Percentiles rank a stretch among this genome's conserved stretches.
Conservation (phyloP, 2,329 filamentous ascomycete species). For the Hymenoscyphus salicellus region DNA sequence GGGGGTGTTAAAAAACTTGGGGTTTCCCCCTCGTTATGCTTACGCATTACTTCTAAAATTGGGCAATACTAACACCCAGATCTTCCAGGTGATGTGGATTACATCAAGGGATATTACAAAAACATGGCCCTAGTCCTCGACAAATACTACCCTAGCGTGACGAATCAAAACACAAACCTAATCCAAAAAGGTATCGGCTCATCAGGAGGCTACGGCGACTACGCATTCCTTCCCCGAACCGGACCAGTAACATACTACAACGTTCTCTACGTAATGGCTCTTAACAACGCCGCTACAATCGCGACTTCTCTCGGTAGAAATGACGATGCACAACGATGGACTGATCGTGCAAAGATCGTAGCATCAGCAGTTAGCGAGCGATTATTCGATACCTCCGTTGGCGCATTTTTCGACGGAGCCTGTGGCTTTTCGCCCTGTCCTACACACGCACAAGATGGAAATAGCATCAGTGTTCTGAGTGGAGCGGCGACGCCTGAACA, state of each 20-base stretch:
- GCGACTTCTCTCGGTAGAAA: conserved; percentile 36
- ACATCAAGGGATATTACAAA: conserved; percentile 42
- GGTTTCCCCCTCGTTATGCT: too few species aligned
- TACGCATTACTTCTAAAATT: too few species aligned
- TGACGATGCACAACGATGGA: conserved; percentile 42
- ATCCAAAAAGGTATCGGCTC: conserved; percentile 42
- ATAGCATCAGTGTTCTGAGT: conserved; percentile 45
- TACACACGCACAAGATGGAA: conserved; percentile 50
- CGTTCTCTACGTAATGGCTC: conserved; percentile 47
- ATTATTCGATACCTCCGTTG: conserved; percentile 41
- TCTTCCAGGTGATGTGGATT: conserved; percentile 40
- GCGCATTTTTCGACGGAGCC: conserved; percentile 47
- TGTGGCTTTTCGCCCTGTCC: conserved; percentile 24
- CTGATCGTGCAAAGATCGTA: conserved; percentile 37
- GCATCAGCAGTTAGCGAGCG: conserved; percentile 38
- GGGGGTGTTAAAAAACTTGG: too few species aligned
- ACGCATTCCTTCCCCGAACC: conserved; percentile 47
- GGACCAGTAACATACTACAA: conserved; percentile 53
- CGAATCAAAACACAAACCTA: conserved; percentile 40
- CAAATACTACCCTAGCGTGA: conserved; percentile 45
- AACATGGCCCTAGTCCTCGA: conserved; percentile 44
- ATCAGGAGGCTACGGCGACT: conserved; percentile 47
- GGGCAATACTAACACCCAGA: too few species aligned
- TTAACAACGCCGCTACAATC: conserved; percentile 44
- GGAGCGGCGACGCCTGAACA: conserved; percentile 35